Evolutionary conservation across 2,329 filamentous ascomycete species (phyloP).

Genomic region (Bipolaris zeicola): DNA sequence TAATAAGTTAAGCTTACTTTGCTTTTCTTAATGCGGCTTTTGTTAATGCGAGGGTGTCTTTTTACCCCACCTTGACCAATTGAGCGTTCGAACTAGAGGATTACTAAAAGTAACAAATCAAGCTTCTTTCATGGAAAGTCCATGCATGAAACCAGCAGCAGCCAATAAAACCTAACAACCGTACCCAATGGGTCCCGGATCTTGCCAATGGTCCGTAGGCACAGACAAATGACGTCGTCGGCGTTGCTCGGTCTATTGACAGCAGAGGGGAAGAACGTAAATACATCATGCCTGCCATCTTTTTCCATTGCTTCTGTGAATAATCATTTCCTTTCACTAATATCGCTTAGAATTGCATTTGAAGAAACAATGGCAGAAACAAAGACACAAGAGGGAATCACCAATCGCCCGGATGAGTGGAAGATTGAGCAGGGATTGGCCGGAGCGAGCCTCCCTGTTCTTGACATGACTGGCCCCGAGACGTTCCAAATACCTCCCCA

Average conservation of each 20-base stretch:
- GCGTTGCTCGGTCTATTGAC: neutral
- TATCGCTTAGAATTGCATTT: neutral
- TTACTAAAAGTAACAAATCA: neutral
- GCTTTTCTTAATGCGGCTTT: neutral
- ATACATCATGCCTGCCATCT: neutral
- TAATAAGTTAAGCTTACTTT: neutral
- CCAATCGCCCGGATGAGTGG: neutral
- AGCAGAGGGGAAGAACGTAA: neutral
- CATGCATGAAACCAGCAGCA: neutral
- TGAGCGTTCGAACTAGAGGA: neutral
- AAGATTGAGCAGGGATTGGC: neutral
- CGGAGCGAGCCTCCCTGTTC: neutral
- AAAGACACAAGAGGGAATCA: neutral
- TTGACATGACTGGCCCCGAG: neutral
- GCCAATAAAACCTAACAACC: neutral
- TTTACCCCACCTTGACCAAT: neutral
- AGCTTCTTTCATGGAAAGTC: neutral
- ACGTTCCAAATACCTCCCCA: neutral
- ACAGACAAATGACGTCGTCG: neutral
- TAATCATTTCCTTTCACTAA: neutral
- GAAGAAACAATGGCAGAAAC: neutral
- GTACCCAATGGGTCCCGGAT: neutral
- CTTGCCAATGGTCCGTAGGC: neutral
- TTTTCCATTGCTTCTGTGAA: neutral
- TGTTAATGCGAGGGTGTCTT: no score